These are phyloP conservation scores for Penicillium brasilianum DNA, from an alignment of 2,329 filamentous ascomycete species.

Conservation along the genomic window DNA sequence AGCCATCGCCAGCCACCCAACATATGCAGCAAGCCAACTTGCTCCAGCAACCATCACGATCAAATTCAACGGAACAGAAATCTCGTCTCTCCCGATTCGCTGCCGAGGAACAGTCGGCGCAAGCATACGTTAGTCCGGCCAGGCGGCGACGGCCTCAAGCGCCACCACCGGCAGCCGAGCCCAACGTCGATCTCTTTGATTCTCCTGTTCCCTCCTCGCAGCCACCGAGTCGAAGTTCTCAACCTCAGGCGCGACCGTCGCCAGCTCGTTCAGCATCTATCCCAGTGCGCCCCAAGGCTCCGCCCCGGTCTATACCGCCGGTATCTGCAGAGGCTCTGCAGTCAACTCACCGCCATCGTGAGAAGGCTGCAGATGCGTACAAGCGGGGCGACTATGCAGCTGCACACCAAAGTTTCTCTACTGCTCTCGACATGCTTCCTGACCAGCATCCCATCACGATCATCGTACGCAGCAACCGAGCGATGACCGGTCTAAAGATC, in stretches of 20 bases:
- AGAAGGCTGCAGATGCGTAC: constrained; percentile 84
- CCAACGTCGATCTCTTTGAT: constrained; percentile 70
- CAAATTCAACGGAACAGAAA: constrained; percentile 57
- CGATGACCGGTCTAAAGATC: constrained; percentile 86
- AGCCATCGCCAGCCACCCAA: constrained; percentile 31
- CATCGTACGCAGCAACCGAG: constrained; percentile 87
- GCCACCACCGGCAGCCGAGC: constrained; percentile 49
- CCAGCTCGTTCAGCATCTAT: constrained; percentile 53
- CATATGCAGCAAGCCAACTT: constrained; percentile 52
- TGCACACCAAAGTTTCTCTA: constrained; percentile 81
- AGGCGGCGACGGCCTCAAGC: constrained; percentile 69
- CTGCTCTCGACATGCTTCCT: constrained; percentile 76
- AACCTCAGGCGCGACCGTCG: constrained; percentile 43
- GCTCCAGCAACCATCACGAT: constrained; percentile 58
- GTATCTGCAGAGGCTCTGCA: constrained; percentile 72
- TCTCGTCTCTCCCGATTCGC: constrained; percentile 72
- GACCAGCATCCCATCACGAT: constrained; percentile 80
- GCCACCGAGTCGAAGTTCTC: constrained; percentile 39
- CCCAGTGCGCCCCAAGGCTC: constrained; percentile 53
- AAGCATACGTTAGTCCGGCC: constrained; percentile 86
- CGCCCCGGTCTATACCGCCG: constrained; percentile 61
- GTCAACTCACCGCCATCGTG: constrained; percentile 76
- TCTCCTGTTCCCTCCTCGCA: constrained; percentile 37
- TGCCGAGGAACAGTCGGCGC: constrained; percentile 77
- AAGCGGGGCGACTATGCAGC: constrained; percentile 91